Base-by-base conservation (phyloP, 257 asterid genomes). In the Gardenia jasminoides region DNA sequence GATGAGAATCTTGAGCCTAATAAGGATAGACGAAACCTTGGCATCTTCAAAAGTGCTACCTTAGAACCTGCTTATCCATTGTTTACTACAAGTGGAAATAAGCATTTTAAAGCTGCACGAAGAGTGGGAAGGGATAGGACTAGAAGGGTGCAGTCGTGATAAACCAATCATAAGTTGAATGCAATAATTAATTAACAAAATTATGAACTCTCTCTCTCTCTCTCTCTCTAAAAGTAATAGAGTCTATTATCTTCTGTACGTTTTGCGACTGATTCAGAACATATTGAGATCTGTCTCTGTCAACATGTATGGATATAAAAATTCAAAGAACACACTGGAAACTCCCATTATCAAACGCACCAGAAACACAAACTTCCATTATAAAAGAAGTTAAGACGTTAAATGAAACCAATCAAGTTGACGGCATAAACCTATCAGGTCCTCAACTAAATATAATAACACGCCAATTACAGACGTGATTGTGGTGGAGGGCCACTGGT, bases 1-100 rank as follows among this genome's bases (percentile, higher is more conserved):
- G 69, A 80, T 67, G 86, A 83, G 69, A 73, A 80, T 39, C 46
- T 31, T 6, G 78, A 77, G 54, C 71, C 76, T 47, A 11, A 28
- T 28, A 10, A 3, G 1, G 4, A 26, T 26, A 12, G 36, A 28
- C 33, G 36, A 26, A 7, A 62, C 17, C 10, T 62, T 3, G 7
- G 68, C 28, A 11, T 62, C 36, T 62, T 62, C 28, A 0, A 61
- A 1, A 4, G 39, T 4, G 10, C 67, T n/a, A 1, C 3, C 15
- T 6, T 2, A 19, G 20, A 62, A 26, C 68, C 68, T 26, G 68
- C 19, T 62, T 62, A 10, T 62, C 68, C 39, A 1, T 10, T 26
- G 5, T 26, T 62, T 59, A 59, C 31, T 24, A 1, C 31, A 24
- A 7, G 31, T 59, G 66, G 66, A 59, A 59, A 19, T n/a, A 8